phyloP scores from a whole-genome alignment of 2,329 filamentous ascomycete genomes.

The Scedosporium aurantiacum region DNA sequence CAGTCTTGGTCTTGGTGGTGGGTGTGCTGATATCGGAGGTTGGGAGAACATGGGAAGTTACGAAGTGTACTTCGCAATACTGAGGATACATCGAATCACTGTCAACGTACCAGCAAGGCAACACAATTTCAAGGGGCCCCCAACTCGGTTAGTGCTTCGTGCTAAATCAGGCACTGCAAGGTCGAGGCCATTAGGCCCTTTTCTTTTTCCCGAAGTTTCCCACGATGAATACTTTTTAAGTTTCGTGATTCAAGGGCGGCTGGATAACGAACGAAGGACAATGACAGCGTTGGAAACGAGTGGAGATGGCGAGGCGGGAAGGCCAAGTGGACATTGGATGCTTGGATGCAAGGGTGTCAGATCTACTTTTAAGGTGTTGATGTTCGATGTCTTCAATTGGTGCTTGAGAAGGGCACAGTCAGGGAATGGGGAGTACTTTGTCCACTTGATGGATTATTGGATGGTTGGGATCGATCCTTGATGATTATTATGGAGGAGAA shows the following conservation, averaged over 20 bases:
- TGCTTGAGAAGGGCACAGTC: no score
- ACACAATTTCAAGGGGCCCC: neutral
- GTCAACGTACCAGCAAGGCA: no score
- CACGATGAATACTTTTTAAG: neutral
- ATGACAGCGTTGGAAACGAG: neutral
- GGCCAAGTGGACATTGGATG: neutral
- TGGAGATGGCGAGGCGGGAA: neutral
- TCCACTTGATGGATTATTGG: no score
- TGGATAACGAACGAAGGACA: neutral
- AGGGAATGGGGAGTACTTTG: no score
- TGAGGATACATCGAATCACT: no score
- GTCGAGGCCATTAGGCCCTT: no score
- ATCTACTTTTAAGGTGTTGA: no score
- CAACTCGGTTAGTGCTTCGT: no score
- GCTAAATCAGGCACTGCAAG: no score
- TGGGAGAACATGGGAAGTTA: neutral
- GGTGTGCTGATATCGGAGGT: neutral
- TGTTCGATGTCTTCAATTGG: no score
- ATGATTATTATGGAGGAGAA: neutral
- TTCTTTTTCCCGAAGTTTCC: no score
- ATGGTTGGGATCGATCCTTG: neutral
- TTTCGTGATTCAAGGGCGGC: neutral
- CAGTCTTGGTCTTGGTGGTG: neutral
- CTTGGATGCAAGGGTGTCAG: neutral
- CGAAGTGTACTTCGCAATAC: no score